A percentile compares a stretch with the other conserved stretches of the same genome.
phyloP scores from a whole-genome alignment of 345 rosid genomes.

The Raphanus raphanistrum region DNA sequence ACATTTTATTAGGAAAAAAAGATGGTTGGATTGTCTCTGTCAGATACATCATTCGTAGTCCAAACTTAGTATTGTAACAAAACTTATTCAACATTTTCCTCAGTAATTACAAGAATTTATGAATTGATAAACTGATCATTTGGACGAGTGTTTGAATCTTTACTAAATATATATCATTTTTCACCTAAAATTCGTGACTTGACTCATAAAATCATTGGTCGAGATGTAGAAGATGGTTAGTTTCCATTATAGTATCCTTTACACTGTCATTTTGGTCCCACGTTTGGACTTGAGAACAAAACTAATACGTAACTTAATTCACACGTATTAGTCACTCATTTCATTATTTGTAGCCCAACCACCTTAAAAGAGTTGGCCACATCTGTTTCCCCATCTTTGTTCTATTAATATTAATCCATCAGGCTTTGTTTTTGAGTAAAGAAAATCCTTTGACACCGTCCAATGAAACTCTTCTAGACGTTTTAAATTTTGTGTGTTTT shows the following conservation, averaged over 20 bases:
- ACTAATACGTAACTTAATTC: conserved; percentile 27
- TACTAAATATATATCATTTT: background rate
- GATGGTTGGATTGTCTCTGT: conserved; percentile 11
- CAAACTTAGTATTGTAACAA: background rate
- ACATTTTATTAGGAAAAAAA: background rate
- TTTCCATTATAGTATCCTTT: conserved; percentile 6
- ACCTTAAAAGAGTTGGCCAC: conserved; percentile 21
- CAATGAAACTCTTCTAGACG: conserved; percentile 52
- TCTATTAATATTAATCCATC: conserved; percentile 13
- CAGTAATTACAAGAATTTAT: background rate
- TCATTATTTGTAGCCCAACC: conserved; percentile 17
- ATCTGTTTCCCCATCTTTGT: background rate
- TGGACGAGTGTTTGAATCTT: background rate
- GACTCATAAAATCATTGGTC: conserved; percentile 1
- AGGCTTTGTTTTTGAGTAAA: conserved; percentile 40
- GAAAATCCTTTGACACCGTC: conserved; percentile 40
- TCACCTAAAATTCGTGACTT: background rate
- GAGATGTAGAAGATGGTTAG: background rate
- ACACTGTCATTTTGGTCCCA: conserved; percentile 22
- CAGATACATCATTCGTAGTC: conserved; percentile 1
- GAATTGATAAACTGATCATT: background rate
- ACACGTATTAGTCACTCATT: conserved; percentile 23
- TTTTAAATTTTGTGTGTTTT: background rate
- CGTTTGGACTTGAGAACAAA: conserved; percentile 14
- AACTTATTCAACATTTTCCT: background rate